phyloP scores from a whole-genome alignment of 495 filamentous ascomycete species.

The Tuber magnatum region DNA sequence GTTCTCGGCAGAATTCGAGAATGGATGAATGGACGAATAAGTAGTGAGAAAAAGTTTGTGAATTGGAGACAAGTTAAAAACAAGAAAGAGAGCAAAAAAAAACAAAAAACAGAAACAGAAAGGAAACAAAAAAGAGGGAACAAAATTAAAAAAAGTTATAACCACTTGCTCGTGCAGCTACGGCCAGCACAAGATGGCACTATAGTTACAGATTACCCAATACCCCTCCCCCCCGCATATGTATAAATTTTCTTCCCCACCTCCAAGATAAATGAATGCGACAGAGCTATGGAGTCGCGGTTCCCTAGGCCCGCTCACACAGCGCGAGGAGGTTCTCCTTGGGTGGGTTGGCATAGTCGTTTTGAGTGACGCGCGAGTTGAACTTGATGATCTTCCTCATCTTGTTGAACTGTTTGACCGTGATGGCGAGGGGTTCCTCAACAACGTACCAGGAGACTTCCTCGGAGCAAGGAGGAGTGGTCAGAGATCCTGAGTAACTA shows the following conservation, averaged over 20 bases:
- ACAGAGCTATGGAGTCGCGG: background rate
- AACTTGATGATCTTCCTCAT: constrained; percentile 57
- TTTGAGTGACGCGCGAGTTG: constrained; percentile 57
- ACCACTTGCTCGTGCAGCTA: background rate
- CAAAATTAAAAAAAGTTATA: background rate
- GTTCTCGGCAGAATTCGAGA: background rate
- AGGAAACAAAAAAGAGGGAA: background rate
- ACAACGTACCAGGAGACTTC: constrained; percentile 56
- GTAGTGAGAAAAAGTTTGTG: too few species aligned
- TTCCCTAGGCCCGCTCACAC: background rate
- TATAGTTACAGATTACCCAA: background rate
- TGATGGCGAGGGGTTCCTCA: constrained; percentile 48
- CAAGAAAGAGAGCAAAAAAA: background rate
- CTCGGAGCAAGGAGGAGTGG: constrained; percentile 63
- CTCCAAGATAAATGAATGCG: background rate
- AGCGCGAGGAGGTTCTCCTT: constrained; percentile 20
- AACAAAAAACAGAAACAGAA: background rate
- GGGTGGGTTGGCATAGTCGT: constrained; percentile 8
- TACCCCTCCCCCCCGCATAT: background rate
- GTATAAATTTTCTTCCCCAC: background rate
- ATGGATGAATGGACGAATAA: background rate
- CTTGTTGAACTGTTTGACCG: constrained; percentile 48
- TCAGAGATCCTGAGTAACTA: constrained; percentile 57
- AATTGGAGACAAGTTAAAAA: background rate
- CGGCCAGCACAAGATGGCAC: background rate